Evolutionary conservation across 2,329 filamentous ascomycete species (phyloP).

Genomic region (Xylaria sp.): DNA sequence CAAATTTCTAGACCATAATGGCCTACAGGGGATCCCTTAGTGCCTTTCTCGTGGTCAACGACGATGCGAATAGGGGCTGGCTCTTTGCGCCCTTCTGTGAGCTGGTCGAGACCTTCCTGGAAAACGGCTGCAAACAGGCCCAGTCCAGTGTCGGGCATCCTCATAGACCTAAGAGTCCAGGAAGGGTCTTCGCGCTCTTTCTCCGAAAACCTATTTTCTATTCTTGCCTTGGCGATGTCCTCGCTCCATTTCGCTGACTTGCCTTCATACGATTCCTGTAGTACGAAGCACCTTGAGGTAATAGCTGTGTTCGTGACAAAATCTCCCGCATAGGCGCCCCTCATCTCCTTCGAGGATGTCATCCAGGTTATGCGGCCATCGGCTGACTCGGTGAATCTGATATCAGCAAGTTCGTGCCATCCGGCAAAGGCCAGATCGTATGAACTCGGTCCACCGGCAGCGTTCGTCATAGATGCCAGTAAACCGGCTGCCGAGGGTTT

Average conservation of each 20-base stretch:
- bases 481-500: constrained; percentile 75
- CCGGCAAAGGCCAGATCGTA: constrained; percentile 81
- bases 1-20: constrained; percentile 78
- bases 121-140: constrained; percentile 75
- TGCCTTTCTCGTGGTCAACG: constrained; percentile 75
- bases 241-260: constrained; percentile 82
- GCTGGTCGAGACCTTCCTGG: constrained; percentile 72
- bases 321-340: constrained; percentile 61
- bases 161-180: constrained; percentile 81
- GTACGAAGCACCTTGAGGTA: constrained; percentile 74
- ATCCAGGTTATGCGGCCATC: constrained; percentile 75
- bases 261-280: constrained; percentile 80
- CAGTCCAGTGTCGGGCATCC: constrained; percentile 68
- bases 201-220: constrained; percentile 87
- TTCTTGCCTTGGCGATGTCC: constrained; percentile 84
- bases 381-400: constrained; percentile 77
- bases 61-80: constrained; percentile 77
- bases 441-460: constrained; percentile 66
- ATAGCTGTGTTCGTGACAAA: constrained; percentile 61
- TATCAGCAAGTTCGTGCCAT: constrained; percentile 74
- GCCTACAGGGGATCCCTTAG: constrained; percentile 72
- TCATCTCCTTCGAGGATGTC: constrained; percentile 70
- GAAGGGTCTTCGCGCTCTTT: constrained; percentile 80
- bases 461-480: constrained; percentile 71
- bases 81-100: constrained; percentile 71